These are phyloP conservation scores for Vitis vinifera DNA, from an alignment of 164 flowering plant genomes.

Conservation along the genomic window DNA sequence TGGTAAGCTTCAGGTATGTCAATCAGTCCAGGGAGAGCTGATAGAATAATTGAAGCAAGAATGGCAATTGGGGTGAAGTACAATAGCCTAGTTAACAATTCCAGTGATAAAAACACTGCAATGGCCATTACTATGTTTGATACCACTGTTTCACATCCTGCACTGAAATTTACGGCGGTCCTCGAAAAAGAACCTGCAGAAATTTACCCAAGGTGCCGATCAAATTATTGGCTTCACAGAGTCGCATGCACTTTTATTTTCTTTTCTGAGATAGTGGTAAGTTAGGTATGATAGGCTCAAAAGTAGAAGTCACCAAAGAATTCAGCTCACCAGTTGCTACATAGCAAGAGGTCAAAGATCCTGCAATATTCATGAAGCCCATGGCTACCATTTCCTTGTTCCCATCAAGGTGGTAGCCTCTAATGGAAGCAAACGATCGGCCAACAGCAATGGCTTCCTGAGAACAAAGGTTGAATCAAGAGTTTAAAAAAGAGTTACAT, in stretches of 20 bases:
- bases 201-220: background rate
- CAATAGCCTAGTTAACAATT: conserved; percentile 62
- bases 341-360: conserved; percentile 84
- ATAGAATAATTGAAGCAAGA: conserved; percentile 73
- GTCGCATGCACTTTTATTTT: too few species aligned
- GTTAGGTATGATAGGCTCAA: background rate
- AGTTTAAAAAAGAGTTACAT: background rate
- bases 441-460: conserved; percentile 97
- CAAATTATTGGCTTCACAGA: background rate
- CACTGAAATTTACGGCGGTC: conserved; percentile 85
- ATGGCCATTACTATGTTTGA: conserved; percentile 90
- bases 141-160: conserved; percentile 73
- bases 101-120: conserved; percentile 58
- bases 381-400: conserved; percentile 91
- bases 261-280: too few species aligned
- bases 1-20: conserved; percentile 53
- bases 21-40: conserved; percentile 82
- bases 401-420: conserved; percentile 80
- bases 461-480: background rate
- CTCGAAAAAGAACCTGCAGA: conserved; percentile 84
- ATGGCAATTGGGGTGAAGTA: conserved; percentile 83
- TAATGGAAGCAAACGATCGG: conserved; percentile 80
- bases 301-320: background rate
- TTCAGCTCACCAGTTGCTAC: conserved; percentile 69
- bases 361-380: conserved; percentile 79